Evolutionary conservation across 345 rosid genomes (phyloP).

Genomic region (Citrus hindsii): DNA sequence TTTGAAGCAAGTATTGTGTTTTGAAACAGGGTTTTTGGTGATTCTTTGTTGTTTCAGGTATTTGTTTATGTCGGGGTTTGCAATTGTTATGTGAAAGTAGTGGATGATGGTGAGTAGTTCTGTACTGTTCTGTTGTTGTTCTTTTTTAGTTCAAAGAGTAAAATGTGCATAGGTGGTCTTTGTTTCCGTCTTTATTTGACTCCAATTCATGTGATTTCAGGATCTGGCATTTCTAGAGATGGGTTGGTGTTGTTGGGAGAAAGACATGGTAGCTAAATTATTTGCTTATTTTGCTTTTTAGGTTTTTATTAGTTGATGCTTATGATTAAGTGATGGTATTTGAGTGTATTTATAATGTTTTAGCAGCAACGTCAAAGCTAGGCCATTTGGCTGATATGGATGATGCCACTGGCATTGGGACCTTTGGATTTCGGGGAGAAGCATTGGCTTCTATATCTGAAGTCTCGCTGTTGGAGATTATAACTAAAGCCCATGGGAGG

Average conservation of each 20-base stretch:
- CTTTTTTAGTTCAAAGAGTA: neutral
- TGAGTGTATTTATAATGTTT: slow-evolving; percentile 9
- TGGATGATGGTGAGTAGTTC: slow-evolving; percentile 75
- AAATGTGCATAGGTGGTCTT: neutral
- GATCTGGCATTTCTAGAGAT: slow-evolving; percentile 86
- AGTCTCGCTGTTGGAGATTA: slow-evolving; percentile 67
- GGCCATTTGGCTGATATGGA: slow-evolving; percentile 35
- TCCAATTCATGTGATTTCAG: slow-evolving; percentile 32
- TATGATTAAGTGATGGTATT: neutral
- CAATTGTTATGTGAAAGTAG: slow-evolving; percentile 65
- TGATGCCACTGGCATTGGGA: slow-evolving; percentile 27
- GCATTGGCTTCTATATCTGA: slow-evolving; percentile 85
- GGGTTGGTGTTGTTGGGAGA: slow-evolving; percentile 76
- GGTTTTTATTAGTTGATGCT: neutral
- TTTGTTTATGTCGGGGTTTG: slow-evolving; percentile 62
- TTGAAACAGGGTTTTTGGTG: neutral
- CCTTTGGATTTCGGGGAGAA: slow-evolving; percentile 83
- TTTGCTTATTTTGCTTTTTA: neutral
- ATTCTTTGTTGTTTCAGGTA: slow-evolving; percentile 43
- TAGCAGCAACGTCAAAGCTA: slow-evolving; percentile 66
- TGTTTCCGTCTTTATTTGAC: neutral
- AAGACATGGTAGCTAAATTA: slow-evolving; percentile 61
- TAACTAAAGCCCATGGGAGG: slow-evolving; percentile 70
- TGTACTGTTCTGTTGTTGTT: neutral
- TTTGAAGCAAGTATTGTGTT: neutral